A percentile compares a stretch with the other conserved stretches of the same genome.
These are phyloP conservation scores for Cichorium intybus DNA, from an alignment of 140 eudicot genomes.

Conservation along the genomic window DNA sequence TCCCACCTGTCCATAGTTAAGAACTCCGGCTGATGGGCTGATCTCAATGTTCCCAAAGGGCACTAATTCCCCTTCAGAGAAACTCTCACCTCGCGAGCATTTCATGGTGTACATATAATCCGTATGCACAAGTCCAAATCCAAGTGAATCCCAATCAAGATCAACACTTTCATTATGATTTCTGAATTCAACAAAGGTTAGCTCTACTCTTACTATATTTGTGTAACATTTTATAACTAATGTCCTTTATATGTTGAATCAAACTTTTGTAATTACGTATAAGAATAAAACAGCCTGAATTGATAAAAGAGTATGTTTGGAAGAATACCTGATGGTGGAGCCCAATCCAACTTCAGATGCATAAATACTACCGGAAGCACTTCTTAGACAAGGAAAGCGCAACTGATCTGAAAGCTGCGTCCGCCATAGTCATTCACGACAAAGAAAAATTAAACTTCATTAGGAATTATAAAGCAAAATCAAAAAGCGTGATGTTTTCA, in stretches of 20 bases:
- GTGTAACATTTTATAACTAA: neutral
- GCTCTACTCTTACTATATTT: neutral
- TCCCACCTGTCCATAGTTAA: constrained; percentile 93
- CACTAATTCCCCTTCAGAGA: constrained; percentile 71
- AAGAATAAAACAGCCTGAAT: neutral
- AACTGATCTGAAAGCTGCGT: constrained; percentile 39
- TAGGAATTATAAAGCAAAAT: neutral
- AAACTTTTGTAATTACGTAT: neutral
- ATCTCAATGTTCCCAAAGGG: constrained; percentile 90
- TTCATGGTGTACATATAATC: constrained; percentile 87
- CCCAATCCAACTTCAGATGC: constrained; percentile 36
- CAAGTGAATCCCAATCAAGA: constrained; percentile 89
- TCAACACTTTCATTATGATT: constrained; percentile 51
- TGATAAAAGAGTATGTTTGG: neutral
- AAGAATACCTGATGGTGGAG: constrained; percentile 44
- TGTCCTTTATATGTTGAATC: neutral
- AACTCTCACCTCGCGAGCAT: constrained; percentile 59
- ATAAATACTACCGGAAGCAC: neutral
- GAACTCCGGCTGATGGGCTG: constrained; percentile 84
- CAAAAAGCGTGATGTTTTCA: neutral
- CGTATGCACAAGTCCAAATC: constrained; percentile 67
- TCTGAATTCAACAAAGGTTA: constrained; percentile 16
- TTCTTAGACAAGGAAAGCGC: constrained; percentile 23
- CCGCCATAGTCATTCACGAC: neutral
- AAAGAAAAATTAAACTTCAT: neutral